A percentile compares a stretch with the other conserved stretches of the same genome.
Conservation (phyloP, 2,329 filamentous ascomycete genomes). For the Akanthomyces lecanii region DNA sequence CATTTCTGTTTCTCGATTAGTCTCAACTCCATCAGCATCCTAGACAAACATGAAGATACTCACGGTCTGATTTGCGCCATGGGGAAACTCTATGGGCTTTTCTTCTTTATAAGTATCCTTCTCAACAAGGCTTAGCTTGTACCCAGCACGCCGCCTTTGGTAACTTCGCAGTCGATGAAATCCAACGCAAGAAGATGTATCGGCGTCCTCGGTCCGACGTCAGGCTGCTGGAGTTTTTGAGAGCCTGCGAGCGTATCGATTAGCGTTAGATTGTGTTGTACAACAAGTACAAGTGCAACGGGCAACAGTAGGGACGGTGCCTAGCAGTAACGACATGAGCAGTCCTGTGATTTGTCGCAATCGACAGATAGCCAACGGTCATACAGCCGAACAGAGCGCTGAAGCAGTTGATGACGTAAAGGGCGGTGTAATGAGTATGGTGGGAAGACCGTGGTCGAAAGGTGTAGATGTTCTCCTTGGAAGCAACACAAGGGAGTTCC, state of each 20-base stretch:
- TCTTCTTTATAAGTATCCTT: not conserved
- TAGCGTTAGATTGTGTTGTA: not conserved
- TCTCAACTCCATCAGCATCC: constrained; percentile 19
- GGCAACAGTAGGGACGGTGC: not conserved
- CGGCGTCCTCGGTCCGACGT: not conserved
- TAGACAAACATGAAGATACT: not conserved
- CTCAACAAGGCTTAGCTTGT: not conserved
- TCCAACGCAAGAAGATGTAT: not conserved
- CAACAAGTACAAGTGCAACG: not conserved
- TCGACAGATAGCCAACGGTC: no score
- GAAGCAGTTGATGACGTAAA: not conserved
- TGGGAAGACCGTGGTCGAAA: not conserved
- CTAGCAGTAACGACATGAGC: not conserved
- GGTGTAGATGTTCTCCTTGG: not conserved
- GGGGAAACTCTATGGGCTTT: not conserved
- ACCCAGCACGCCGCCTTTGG: not conserved
- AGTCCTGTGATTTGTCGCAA: not conserved
- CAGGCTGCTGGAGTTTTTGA: not conserved
- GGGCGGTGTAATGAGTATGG: not conserved
- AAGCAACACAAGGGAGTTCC: not conserved
- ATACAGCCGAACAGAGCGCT: not conserved
- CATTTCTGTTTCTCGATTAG: constrained; percentile 9
- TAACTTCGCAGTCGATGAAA: not conserved
- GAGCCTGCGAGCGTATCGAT: not conserved
- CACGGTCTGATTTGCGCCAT: constrained; percentile 8